Base-by-base conservation (phyloP, 2,329 filamentous ascomycete genomes). In the Scorias spongiosa region DNA sequence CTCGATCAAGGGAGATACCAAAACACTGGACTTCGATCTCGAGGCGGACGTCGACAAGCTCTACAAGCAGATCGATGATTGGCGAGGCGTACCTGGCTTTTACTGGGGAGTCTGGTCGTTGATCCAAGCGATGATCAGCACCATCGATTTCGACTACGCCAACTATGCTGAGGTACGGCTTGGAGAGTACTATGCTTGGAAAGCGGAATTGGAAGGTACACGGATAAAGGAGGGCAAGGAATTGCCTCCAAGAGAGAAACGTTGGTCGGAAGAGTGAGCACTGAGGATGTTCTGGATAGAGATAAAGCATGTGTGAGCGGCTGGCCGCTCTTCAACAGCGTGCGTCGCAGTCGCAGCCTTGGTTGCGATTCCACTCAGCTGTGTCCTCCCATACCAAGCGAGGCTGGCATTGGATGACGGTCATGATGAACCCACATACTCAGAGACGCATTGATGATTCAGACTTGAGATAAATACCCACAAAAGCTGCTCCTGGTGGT, bases 141-240 rank as follows among this genome's bases (percentile, higher is more conserved):
- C 89, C 51, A 98, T 98, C 55, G 84, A 95, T 59, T 98, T 98
- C 58, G 88, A 98, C 65, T 98, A 98, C 60, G 84, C 86, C 38
- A 77, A 75, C 8, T 98, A 96, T 61, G 89, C 91, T 10, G 85
- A 95, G 62, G 65, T 81, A 12, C 74, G 91, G 44, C 69, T 98
- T 5, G 80, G 83, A 42, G 91, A 96, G 66, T 96, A 95, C 65
- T 93, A 81, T 75, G 86, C 81, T 3, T 95, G 86, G 86, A 84
- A 88, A 59, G 78, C 73, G 39, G 84, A 89, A 61, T 64, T 68
- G 17, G 75, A 81, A 45, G 82, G 81, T 7, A 75, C 70, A 48
- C 72, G 84, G 40, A 61, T 63, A 41, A 54, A 61, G 39, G 60
- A 67, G 30, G 70, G 69, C 1, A 70, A 73, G 51, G 75, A 83